Conservation (phyloP, 2,329 filamentous ascomycete species). For the Colletotrichum tropicale region DNA sequence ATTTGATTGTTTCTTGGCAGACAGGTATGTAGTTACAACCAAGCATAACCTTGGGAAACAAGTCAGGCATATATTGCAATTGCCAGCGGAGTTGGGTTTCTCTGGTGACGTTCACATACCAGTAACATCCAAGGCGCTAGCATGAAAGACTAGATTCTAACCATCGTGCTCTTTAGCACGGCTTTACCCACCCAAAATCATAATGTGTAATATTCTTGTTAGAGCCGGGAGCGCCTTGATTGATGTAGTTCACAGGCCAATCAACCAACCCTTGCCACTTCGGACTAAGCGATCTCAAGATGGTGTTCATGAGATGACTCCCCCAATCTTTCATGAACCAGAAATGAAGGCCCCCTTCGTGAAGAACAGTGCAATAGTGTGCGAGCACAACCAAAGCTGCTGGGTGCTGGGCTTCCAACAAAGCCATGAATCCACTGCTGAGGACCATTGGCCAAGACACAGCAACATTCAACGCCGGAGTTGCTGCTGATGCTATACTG, state of each 20-base stretch:
- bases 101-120: neutral
- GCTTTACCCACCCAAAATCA: accelerated
- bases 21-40: no score
- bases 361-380: neutral
- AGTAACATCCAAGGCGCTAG: accelerated
- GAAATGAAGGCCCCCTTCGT: neutral
- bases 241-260: neutral
- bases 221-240: neutral
- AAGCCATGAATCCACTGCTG: neutral
- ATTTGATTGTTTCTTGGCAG: no score
- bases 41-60: no score
- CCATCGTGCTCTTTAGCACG: accelerated
- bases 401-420: neutral
- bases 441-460: neutral
- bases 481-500: neutral
- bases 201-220: neutral
- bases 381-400: neutral
- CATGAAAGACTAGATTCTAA: neutral
- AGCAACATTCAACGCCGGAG: neutral
- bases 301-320: neutral
- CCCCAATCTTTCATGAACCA: neutral
- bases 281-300: neutral
- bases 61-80: neutral
- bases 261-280: neutral
- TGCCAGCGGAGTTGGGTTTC: neutral